Conservation (phyloP, 1,284 basidiomycete species). For the Sanghuangporus baumii region DNA sequence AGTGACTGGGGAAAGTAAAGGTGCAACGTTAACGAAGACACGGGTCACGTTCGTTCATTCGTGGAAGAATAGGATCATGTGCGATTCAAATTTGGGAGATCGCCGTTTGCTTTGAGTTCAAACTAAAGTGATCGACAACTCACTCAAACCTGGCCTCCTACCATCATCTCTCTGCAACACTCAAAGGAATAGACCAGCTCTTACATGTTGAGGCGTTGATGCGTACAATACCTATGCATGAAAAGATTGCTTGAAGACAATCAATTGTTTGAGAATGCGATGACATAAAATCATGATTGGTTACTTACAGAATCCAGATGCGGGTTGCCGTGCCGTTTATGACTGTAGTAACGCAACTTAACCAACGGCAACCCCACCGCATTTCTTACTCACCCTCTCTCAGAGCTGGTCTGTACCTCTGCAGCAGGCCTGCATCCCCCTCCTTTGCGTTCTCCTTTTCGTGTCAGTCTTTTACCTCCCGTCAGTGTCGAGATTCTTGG, state of each 20-base stretch:
- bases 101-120: background rate
- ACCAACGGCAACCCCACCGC: background rate
- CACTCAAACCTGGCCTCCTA: no score
- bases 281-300: background rate
- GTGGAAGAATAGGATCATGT: no score
- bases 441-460: conserved; percentile 7
- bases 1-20: background rate
- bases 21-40: no score
- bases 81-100: background rate
- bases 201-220: no score
- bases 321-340: conserved; percentile 9
- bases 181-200: no score
- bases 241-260: background rate
- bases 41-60: no score
- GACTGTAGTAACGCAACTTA: conserved; percentile 1
- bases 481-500: background rate
- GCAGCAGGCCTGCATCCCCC: conserved; percentile 18
- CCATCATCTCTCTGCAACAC: no score
- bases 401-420: conserved; percentile 17
- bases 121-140: no score
- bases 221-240: background rate
- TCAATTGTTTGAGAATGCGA: background rate
- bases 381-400: conserved; percentile 2
- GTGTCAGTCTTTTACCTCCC: background rate
- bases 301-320: background rate